Base-by-base conservation (phyloP, 768 basidiomycete species). In the Phlebiopsis flavidoalba region DNA sequence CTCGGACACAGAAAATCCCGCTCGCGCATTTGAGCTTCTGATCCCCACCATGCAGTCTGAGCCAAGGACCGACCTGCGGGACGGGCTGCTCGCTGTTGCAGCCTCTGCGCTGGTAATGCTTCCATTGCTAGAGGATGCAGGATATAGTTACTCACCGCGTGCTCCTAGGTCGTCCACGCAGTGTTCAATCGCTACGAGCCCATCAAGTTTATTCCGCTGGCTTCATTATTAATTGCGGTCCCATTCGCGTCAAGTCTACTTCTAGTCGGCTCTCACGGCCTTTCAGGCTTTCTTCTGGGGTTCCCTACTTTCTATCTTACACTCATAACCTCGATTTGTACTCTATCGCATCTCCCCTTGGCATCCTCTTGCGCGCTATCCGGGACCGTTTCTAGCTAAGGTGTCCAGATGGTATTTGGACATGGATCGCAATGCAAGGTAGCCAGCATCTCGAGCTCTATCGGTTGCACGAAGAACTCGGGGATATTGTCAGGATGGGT, bases 351-450 rank as follows among this genome's bases (percentile, higher is more conserved):
- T 83, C 8, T 82, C 82, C 5, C 80, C 82, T 1, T 77, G 77
- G 68, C 83, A 85, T 67, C 80, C 83, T 6, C 72, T 84, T 4
- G 77, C 80, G 14, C 66, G 71, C 47, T 82, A 79, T 63, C 82
- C 82, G 19, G 83, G 82, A 15, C 84, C 83, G 1, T 10, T 78
- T 0, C 57, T 78, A 3, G 74, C 73, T 66, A 80, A 72, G 53
- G 35, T 81, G 24, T 74, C 78, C 11, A 79, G 80, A 57, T 67
- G 80, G 19, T 73, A 72, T 61, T n/a, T 68, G 75, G 24, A 74
- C 75, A 1, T 71, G 70, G 55, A 57, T 77, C 8, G 73, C 74
- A 17, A 62, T 67, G 15, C 59, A 59, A 0, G 83, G 82, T 7
- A 75, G 76, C 47, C 66, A 66, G n/a, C 71, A 76, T 58, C 33